Base-by-base conservation (phyloP, 2,329 filamentous ascomycete genomes). In the Fusarium metavorans region DNA sequence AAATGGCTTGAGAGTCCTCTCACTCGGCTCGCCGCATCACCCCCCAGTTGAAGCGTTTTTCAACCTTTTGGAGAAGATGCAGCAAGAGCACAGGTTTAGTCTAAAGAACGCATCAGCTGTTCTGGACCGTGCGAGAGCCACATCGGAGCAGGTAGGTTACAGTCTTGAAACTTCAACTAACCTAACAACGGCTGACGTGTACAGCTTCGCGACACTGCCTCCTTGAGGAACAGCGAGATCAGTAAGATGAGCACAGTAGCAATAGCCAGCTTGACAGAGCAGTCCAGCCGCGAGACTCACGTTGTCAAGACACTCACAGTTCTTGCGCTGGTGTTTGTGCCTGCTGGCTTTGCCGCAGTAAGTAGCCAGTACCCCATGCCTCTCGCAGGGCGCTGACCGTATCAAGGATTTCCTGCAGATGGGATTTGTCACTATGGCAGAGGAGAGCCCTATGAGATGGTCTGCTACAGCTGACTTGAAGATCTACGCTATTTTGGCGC, bases 281-380 rank as follows among this genome's bases (percentile, higher is more conserved):
- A 30, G 9, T 66, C 64, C 3, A 34, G 34, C 5, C 56, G 43
- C 6, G 64, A 66, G 23, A 27, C 64, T 13, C 41, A 35, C 8
- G n/a, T 66, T 4, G 64, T 66, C 23, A 66, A 66, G 41, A 66
- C 64, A 7, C 56, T 66, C 27, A 66, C 64, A 2, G 64, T 59
- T 6, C 56, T 66, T n/a, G 64, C 64, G 6, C n/a, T 66, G 13
- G 13, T 66, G 20, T 66, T 66, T 18, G 56, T 66, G 3, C 64
- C 64, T 6, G 64, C 64, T 18, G 52, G 41, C 1, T 61, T 48
- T 30, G 64, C 13, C 8, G 64, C 64, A 16, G 64, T 66, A 66
- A 30, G 48, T 25, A 14, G 7, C 20, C 20, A 23, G 16, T 14
- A 25, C 8, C 20, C 13, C 8, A 25, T n/a, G 13, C 9, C 20